These are phyloP conservation scores for Amylocarpus encephaloides DNA, from an alignment of 2,329 filamentous ascomycete species.

Conservation along the genomic window DNA sequence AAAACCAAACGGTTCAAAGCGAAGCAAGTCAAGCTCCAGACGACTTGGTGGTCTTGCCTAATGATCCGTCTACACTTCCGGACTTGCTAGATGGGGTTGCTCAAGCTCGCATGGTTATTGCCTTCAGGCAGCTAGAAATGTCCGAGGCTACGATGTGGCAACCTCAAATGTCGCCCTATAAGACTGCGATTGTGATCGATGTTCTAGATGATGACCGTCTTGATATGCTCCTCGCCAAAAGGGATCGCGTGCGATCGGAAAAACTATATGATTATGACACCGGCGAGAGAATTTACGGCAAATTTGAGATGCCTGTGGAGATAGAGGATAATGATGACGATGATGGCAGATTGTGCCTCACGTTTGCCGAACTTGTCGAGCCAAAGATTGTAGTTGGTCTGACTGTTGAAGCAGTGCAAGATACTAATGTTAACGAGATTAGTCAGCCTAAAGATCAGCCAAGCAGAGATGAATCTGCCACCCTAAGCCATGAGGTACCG, in stretches of 20 bases:
- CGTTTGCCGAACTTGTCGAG: conserved; percentile 59
- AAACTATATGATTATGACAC: conserved; percentile 59
- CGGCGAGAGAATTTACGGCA: conserved; percentile 67
- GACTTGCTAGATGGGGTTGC: conserved; percentile 43
- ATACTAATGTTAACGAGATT: conserved; percentile 8
- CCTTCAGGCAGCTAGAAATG: conserved; percentile 60
- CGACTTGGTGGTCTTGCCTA: conserved; percentile 58
- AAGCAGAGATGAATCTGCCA: conserved; percentile 13
- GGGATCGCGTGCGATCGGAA: conserved; percentile 55
- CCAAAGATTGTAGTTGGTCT: conserved; percentile 54
- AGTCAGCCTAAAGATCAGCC: conserved; percentile 10
- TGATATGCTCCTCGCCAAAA: conserved; percentile 58
- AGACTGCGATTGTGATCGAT: conserved; percentile 59
- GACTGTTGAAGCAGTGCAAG: conserved; percentile 22
- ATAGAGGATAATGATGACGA: conserved; percentile 51
- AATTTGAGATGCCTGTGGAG: conserved; percentile 67
- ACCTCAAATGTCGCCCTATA: conserved; percentile 54
- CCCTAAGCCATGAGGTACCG: conserved; percentile 10
- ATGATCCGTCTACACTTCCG: conserved; percentile 49
- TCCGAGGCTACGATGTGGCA: conserved; percentile 59
- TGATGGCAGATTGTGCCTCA: conserved; percentile 54
- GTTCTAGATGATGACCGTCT: conserved; percentile 48
- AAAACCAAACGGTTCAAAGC: conserved; percentile 18
- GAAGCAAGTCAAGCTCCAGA: conserved; percentile 43
- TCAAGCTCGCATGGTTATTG: conserved; percentile 56